A percentile compares a stretch with the other conserved stretches of the same genome.
Evolutionary conservation across 163 green algal species (phyloP).

Genomic region (Coccomyxa subellipsoidea): DNA sequence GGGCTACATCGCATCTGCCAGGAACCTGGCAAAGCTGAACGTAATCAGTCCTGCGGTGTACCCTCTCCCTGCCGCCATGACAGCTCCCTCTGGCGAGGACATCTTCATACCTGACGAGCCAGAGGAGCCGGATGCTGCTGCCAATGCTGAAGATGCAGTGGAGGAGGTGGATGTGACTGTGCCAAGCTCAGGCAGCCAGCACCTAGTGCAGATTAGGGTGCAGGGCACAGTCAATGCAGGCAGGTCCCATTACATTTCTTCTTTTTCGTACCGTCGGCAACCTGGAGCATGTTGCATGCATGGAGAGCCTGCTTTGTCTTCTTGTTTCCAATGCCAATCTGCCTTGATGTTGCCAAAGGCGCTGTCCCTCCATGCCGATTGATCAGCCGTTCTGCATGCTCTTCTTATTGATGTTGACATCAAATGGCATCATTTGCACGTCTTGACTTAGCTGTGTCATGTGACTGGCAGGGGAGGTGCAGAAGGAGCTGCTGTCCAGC

Average conservation of each 20-base stretch:
- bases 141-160: neutral
- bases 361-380: no score
- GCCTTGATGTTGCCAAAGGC: no score
- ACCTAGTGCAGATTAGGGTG: neutral
- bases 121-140: neutral
- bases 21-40: neutral
- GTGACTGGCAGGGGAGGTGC: neutral
- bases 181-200: neutral
- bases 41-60: neutral
- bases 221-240: neutral
- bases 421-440: no score
- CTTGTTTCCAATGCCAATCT: no score
- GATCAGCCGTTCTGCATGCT: no score
- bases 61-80: neutral
- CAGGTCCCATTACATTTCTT: neutral
- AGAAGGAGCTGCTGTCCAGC: neutral
- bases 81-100: neutral
- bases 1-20: conserved; percentile 9
- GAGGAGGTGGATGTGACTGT: neutral
- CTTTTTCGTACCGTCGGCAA: no score
- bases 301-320: no score
- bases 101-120: conserved; percentile 9
- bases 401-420: no score
- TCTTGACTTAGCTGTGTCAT: neutral
- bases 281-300: no score